Evolutionary conservation across 2,329 filamentous ascomycete species (phyloP).

Genomic region (Pseudocercospora fuligena): DNA sequence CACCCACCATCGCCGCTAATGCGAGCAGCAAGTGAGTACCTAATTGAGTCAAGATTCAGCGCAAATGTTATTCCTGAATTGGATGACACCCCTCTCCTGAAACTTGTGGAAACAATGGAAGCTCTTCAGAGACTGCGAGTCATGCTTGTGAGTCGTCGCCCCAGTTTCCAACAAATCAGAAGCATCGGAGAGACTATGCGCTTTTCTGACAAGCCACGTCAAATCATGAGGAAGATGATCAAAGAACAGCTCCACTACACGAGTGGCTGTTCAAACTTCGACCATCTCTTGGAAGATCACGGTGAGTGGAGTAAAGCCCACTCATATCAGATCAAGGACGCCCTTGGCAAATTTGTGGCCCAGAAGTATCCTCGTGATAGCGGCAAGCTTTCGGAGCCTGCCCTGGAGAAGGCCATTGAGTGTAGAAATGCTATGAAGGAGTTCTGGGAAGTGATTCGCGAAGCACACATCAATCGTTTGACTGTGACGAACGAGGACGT

Average conservation of each 20-base stretch:
- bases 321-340: background rate
- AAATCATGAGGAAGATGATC: background rate
- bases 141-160: background rate
- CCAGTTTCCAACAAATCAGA: background rate
- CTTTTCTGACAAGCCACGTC: background rate
- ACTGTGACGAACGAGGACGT: background rate
- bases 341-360: background rate
- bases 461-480: background rate
- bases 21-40: background rate
- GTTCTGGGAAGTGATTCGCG: background rate
- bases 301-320: background rate
- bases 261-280: background rate
- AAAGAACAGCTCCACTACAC: background rate
- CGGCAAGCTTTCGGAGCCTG: background rate
- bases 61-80: background rate
- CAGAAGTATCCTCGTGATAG: background rate
- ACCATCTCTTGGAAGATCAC: background rate
- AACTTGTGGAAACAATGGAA: background rate
- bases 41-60: background rate
- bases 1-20: background rate
- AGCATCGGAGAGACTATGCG: background rate
- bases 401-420: background rate
- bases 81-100: background rate
- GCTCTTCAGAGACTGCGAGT: background rate
- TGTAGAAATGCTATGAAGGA: background rate